Evolutionary conservation across 2,329 filamentous ascomycete species (phyloP).

Genomic region (Epichloe elymi): DNA sequence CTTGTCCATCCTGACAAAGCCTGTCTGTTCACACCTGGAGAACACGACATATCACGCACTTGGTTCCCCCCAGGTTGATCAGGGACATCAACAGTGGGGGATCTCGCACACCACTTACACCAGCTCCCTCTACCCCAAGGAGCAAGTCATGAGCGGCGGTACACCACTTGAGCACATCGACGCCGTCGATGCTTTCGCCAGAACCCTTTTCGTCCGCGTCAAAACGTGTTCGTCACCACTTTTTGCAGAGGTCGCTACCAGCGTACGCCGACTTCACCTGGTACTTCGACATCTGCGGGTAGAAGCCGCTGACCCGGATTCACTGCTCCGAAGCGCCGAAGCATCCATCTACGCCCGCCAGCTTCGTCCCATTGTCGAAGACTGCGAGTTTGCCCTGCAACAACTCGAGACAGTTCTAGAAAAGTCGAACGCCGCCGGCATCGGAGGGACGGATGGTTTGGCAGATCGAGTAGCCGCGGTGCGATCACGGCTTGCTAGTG

Average conservation of each 20-base stretch:
- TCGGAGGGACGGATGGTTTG: conserved; percentile 18
- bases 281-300: conserved; percentile 44
- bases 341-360: conserved; percentile 33
- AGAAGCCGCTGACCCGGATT: conserved; percentile 44
- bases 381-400: conserved; percentile 40
- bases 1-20: background rate
- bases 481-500: conserved; percentile 33
- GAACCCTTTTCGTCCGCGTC: conserved; percentile 40
- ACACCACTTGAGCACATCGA: conserved; percentile 34
- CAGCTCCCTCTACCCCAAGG: background rate
- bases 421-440: conserved; percentile 25
- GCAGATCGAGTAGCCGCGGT: conserved; percentile 29
- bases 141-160: conserved; percentile 18
- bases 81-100: background rate
- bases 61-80: background rate
- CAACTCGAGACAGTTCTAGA: conserved; percentile 41
- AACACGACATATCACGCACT: background rate
- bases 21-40: background rate
- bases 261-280: conserved; percentile 40
- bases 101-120: background rate
- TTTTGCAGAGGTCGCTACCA: conserved; percentile 35
- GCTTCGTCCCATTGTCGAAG: conserved; percentile 38
- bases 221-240: conserved; percentile 30
- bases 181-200: conserved; percentile 40
- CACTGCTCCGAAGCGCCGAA: conserved; percentile 34